Evolutionary conservation across 2,329 filamentous ascomycete species (phyloP).

Genomic region (Sporothrix variecibatus): DNA sequence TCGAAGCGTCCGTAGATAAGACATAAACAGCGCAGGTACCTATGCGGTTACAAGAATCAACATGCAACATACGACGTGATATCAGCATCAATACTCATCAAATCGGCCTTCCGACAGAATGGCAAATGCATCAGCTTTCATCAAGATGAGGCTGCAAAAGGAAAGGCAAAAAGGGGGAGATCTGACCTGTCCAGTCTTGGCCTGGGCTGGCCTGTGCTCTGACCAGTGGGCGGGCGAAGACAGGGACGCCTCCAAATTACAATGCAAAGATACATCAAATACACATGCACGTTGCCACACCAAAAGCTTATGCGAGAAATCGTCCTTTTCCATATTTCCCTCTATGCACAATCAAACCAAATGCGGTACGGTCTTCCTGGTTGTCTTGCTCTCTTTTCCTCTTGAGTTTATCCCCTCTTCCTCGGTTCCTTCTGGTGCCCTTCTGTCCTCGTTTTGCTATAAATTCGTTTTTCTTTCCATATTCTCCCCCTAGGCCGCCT

Average conservation of each 20-base stretch:
- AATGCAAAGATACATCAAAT: neutral
- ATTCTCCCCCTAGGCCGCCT: neutral
- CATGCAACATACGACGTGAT: neutral
- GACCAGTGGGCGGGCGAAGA: neutral
- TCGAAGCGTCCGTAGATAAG: neutral
- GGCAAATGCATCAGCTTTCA: neutral
- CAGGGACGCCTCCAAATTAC: neutral
- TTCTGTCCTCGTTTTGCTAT: neutral
- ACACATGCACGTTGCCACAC: conserved; percentile 12
- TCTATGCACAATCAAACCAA: conserved; percentile 3
- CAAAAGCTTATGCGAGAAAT: neutral
- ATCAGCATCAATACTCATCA: neutral
- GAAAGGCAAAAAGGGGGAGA: neutral
- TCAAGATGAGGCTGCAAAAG: neutral
- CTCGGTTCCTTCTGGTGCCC: neutral
- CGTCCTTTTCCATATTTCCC: neutral
- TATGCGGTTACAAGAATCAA: neutral
- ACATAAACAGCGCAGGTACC: neutral
- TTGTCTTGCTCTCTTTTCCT: neutral
- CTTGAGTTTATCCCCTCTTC: neutral
- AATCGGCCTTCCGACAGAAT: neutral
- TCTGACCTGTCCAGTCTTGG: neutral
- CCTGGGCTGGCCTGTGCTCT: neutral
- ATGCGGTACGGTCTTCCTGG: neutral
- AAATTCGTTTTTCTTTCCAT: neutral